A percentile compares a stretch with the other conserved stretches of the same genome.
Conservation (phyloP, 1,139 yeast genomes). For the Wickerhamomyces sp. region DNA sequence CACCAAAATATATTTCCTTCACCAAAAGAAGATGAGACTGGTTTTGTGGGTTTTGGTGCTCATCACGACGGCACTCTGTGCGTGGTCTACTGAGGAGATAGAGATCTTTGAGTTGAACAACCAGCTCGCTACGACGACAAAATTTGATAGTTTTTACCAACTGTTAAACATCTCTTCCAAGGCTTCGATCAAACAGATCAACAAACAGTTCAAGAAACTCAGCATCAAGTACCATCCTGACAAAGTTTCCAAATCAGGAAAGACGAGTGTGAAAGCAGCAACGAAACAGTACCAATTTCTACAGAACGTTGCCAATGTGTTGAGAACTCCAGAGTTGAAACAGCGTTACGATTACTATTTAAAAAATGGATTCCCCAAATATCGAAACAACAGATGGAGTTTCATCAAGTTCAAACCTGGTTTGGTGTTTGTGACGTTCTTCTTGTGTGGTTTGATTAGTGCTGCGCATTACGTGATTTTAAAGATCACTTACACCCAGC, state of each 20-base stretch:
- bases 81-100: constrained; percentile 59
- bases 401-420: constrained; percentile 54
- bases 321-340: constrained; percentile 36
- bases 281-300: constrained; percentile 17
- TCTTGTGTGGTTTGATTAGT: constrained; percentile 46
- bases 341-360: constrained; percentile 82
- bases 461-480: constrained; percentile 56
- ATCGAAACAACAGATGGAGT: constrained; percentile 44
- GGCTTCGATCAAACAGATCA: constrained; percentile 58
- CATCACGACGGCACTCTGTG: too few relatives aligned
- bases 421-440: constrained; percentile 43
- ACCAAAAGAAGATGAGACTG: neutral
- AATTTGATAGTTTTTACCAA: constrained; percentile 60
- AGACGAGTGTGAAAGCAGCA: constrained; percentile 23
- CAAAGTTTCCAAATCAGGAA: constrained; percentile 41
- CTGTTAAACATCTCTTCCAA: constrained; percentile 53
- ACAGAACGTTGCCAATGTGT: constrained; percentile 15
- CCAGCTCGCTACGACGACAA: constrained; percentile 61
- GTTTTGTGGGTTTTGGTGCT: constrained; percentile 7
- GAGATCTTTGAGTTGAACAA: constrained; percentile 78
- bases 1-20: neutral
- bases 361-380: constrained; percentile 80
- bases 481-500: constrained; percentile 51
- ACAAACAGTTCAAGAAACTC: constrained; percentile 67
- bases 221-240: constrained; percentile 83